Evolutionary conservation across 164 flowering plant species (phyloP).

Genomic region (Brasenia schreberi): DNA sequence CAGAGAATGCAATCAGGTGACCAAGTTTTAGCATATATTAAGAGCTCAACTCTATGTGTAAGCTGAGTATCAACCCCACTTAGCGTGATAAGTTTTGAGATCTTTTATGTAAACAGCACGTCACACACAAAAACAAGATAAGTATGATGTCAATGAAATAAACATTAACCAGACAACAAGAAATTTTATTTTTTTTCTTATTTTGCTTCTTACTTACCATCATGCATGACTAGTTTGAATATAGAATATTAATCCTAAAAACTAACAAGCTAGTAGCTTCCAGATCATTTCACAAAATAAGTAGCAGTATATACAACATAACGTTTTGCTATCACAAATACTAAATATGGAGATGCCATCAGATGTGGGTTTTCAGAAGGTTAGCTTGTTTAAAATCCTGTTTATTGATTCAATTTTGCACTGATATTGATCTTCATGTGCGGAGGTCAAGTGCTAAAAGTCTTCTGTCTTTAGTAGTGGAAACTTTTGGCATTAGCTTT

Average conservation of each 20-base stretch:
- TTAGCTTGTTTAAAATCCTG: slow-evolving; percentile 48
- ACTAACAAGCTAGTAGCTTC: not conserved
- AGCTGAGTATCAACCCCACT: too few relatives aligned
- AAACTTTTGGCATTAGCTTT: slow-evolving; percentile 30
- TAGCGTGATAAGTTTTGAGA: too few relatives aligned
- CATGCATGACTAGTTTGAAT: too few relatives aligned
- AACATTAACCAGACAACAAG: too few relatives aligned
- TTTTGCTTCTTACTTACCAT: too few relatives aligned
- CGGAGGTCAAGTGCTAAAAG: slow-evolving; percentile 11
- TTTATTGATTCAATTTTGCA: slow-evolving; percentile 27
- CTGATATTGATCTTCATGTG: slow-evolving; percentile 2
- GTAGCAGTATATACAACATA: not conserved
- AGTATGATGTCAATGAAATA: not conserved
- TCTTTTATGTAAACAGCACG: not conserved
- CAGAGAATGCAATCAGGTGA: too few relatives aligned
- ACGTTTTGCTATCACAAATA: not conserved
- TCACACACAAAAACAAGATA: not conserved
- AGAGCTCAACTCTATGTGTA: too few relatives aligned
- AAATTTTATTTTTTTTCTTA: too few relatives aligned
- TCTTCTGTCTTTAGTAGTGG: slow-evolving; percentile 20
- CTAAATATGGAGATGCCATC: not conserved
- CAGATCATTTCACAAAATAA: not conserved
- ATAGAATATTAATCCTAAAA: not conserved
- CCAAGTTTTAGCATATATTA: too few relatives aligned
- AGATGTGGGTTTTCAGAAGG: not conserved